Percentiles rank a stretch among this genome's conserved stretches.
phyloP scores from a whole-genome alignment of 1,139 yeast species.

The Debaryomyces nepalensis region DNA sequence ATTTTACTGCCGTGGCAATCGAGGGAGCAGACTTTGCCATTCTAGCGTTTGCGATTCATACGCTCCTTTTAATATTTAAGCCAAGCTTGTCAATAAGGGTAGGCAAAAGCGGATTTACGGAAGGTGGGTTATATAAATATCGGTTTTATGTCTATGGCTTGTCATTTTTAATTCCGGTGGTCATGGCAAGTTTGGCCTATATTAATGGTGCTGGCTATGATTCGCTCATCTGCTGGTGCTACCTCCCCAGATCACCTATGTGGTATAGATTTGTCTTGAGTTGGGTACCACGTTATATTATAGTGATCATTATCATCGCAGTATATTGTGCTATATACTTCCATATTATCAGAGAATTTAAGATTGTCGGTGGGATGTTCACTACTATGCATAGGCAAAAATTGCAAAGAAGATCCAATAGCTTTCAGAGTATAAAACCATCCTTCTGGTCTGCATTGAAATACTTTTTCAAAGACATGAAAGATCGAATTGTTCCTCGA shows the following conservation, averaged over 20 bases:
- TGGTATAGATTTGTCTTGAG: conserved; percentile 79
- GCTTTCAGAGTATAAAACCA: conserved; percentile 29
- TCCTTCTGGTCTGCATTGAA: conserved; percentile 42
- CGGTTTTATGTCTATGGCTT: conserved; percentile 63
- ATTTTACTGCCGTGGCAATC: conserved; percentile 78
- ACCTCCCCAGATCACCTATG: conserved; percentile 69
- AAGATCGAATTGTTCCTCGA: conserved; percentile 34
- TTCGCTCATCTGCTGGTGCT: conserved; percentile 79
- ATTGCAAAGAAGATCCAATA: conserved; percentile 11
- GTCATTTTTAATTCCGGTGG: conserved; percentile 64
- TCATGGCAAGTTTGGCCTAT: conserved; percentile 78
- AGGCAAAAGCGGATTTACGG: conserved; percentile 45
- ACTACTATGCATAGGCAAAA: conserved; percentile 32
- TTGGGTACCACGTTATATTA: conserved; percentile 81
- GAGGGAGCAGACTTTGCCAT: conserved; percentile 91
- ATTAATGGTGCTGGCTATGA: conserved; percentile 57
- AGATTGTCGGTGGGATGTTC: conserved; percentile 53
- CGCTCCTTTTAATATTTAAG: conserved; percentile 70
- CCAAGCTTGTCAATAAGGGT: conserved; percentile 56
- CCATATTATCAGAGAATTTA: conserved; percentile 69
- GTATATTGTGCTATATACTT: conserved; percentile 75
- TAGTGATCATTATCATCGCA: conserved; percentile 63
- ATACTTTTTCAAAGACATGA: conserved; percentile 32
- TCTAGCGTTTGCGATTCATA: conserved; percentile 80
- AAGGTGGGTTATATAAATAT: conserved; percentile 75